Conservation (phyloP, 140 eudicot genomes). For the Eryngium alpinum region DNA sequence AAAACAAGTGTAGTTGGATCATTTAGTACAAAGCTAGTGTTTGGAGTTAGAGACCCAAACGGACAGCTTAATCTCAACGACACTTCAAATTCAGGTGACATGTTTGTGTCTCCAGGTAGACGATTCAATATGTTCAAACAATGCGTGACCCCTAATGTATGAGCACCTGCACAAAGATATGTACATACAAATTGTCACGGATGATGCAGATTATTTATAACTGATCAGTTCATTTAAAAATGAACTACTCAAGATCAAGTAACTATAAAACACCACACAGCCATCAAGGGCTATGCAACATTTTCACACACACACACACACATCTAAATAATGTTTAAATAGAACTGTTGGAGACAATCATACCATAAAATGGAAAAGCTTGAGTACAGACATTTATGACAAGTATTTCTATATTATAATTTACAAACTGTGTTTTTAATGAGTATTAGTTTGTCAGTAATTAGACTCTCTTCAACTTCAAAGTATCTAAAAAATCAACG, state of each 20-base stretch:
- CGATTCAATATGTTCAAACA: slow-evolving; percentile 29
- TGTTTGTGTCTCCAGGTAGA: neutral
- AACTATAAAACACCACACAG: neutral
- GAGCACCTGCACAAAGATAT: slow-evolving; percentile 31
- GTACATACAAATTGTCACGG: neutral
- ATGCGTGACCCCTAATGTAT: slow-evolving; percentile 43
- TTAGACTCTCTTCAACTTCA: too few species aligned
- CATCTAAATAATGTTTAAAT: too few species aligned
- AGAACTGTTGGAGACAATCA: too few species aligned
- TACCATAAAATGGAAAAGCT: neutral
- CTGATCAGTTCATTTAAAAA: too few species aligned
- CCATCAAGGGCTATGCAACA: too few species aligned
- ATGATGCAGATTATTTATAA: too few species aligned
- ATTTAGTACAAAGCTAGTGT: slow-evolving; percentile 25
- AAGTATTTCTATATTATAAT: too few species aligned
- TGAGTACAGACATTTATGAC: neutral
- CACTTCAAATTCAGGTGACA: slow-evolving; percentile 4
- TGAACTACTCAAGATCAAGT: neutral
- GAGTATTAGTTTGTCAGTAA: too few species aligned
- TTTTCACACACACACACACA: too few species aligned
- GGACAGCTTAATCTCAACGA: slow-evolving; percentile 26
- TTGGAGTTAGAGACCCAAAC: neutral
- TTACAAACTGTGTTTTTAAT: too few species aligned
- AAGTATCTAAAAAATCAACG: too few species aligned
- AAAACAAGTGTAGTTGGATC: slow-evolving; percentile 32